Conservation (phyloP, 75 land plant genomes). For the Picea glauca region DNA sequence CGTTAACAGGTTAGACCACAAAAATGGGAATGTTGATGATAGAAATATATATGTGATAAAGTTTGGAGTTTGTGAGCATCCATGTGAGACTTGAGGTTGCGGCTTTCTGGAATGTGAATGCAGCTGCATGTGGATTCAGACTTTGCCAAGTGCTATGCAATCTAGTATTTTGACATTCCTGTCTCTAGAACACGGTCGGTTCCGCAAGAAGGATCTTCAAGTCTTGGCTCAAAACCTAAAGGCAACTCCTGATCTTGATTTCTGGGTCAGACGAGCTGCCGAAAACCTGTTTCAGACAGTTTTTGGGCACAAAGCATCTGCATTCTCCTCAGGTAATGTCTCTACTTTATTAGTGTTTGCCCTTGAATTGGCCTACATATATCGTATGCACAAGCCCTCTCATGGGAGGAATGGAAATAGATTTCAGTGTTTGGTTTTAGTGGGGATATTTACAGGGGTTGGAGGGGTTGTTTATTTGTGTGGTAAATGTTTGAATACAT, state of each 20-base stretch:
- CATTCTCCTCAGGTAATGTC: background rate
- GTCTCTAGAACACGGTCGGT: slow-evolving; percentile 25
- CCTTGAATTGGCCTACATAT: background rate
- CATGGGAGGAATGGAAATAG: background rate
- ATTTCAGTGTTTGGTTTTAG: background rate
- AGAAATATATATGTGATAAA: no score
- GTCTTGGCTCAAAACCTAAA: slow-evolving; percentile 30
- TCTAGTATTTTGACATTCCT: slow-evolving; percentile 65
- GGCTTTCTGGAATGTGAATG: slow-evolving; percentile 5
- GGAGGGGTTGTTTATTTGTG: slow-evolving; percentile 9
- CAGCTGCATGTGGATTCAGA: slow-evolving; percentile 71
- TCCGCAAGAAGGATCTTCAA: slow-evolving; percentile 32
- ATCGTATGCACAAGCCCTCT: background rate
- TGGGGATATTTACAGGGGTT: background rate
- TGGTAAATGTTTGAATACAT: background rate
- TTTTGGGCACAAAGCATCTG: background rate
- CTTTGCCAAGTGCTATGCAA: slow-evolving; percentile 56
- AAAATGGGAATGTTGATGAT: background rate
- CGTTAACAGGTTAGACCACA: background rate
- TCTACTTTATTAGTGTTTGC: background rate
- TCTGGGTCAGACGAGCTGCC: slow-evolving; percentile 69
- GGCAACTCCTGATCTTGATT: slow-evolving; percentile 27
- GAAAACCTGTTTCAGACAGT: slow-evolving; percentile 35
- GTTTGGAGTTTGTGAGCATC: background rate
- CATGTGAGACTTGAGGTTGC: background rate